Base-by-base conservation (phyloP, 2,329 filamentous ascomycete genomes). In the Colletotrichum sidae region DNA sequence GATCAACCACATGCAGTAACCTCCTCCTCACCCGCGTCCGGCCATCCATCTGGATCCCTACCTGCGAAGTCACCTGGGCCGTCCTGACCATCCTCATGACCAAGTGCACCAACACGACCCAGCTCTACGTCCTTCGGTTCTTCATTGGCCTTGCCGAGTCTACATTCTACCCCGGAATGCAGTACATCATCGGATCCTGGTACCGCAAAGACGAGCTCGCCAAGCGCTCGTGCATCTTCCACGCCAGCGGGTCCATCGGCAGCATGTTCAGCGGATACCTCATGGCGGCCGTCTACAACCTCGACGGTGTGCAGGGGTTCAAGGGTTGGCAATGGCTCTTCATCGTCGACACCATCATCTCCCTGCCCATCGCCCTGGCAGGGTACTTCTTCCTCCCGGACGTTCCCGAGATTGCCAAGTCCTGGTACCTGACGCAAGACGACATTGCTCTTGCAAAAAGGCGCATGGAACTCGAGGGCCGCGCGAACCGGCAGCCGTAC, bases 401-500 rank as follows among this genome's bases (percentile, higher is more conserved):
- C 25, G 60, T 69, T 1, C 69, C 69, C 6, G 63, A 69, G 1
- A 69, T 67, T 25, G 63, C 68, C 2, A 60, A 50, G 39, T 64
- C 69, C 1, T 70, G 69, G 54, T 69, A 69, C 41, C 54, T 81
- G 38, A 75, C 71, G 1, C 63, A 72, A 13, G 76, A 75, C 34
- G 79, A 81, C 56, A 73, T 81, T 50, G 73, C 65, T 5, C 69
- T 81, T 3, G 80, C 78, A 1, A 73, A 76, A 51, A 76, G 73
- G 60, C 77, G 79, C 12, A 81, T 81, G 78, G 65, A 75, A 50
- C 73, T 82, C 1, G 83, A 84, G 67, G 82, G 81, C 1, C 78
- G 81, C 4, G 81, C 81, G 2, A 75, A 76, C 37, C 74, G 81
- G 0, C 75, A 77, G 0, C 75, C 76, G 0, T 82, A 76, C 62